Evolutionary conservation across 208 protist genomes (phyloP).

Genomic region (Trypanosomatidae sp.): DNA sequence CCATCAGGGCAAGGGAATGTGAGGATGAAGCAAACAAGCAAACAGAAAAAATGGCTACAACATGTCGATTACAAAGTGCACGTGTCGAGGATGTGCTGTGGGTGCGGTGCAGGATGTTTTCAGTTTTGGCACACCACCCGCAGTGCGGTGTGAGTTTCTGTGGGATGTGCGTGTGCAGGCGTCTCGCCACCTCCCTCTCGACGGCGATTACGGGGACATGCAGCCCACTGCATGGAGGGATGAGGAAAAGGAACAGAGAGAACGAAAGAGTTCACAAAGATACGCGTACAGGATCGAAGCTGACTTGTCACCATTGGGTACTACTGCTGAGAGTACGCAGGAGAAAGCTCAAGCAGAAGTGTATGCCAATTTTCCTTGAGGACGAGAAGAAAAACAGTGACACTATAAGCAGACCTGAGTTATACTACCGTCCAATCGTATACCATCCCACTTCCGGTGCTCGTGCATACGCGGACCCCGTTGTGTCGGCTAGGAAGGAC

Average conservation of each 20-base stretch:
- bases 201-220: not conserved
- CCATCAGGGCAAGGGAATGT: not conserved
- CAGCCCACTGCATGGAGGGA: not conserved
- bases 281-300: not conserved
- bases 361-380: not conserved
- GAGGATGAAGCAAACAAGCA: not conserved
- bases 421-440: conserved; percentile 36
- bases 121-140: not conserved
- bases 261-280: not conserved
- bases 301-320: not conserved
- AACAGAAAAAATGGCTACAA: not conserved
- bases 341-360: not conserved
- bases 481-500: conserved; percentile 13
- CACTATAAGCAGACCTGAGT: not conserved
- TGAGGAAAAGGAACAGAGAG: not conserved
- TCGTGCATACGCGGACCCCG: conserved; percentile 28
- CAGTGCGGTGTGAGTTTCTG: not conserved
- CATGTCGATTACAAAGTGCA: not conserved
- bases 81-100: not conserved
- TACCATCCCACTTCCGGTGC: conserved; percentile 36
- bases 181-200: not conserved
- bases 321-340: not conserved
- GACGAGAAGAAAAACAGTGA: not conserved
- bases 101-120: not conserved
- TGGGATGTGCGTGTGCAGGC: not conserved